phyloP scores from a whole-genome alignment of 2,329 filamentous ascomycete species.

The Scedosporium dehoogii region DNA sequence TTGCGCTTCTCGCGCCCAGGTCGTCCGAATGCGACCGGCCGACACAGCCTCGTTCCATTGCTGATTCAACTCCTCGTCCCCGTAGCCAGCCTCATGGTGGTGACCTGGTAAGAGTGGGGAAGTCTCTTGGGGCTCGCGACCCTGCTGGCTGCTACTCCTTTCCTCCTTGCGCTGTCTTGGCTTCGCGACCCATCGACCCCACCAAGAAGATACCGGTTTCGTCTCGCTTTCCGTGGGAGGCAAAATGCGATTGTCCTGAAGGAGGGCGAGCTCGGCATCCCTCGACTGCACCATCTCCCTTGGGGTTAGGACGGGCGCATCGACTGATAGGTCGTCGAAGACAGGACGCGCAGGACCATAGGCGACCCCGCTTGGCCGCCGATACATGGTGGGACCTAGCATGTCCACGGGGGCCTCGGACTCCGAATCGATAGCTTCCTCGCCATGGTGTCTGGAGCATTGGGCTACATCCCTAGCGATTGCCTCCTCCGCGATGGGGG shows the following conservation, averaged over 20 bases:
- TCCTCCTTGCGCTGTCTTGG: constrained; percentile 28
- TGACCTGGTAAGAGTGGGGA: constrained; percentile 25
- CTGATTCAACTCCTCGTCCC: constrained; percentile 51
- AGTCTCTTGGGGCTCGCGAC: constrained; percentile 19
- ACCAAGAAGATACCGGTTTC: constrained; percentile 18
- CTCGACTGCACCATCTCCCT: constrained; percentile 47
- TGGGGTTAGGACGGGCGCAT: constrained; percentile 39
- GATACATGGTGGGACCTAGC: constrained; percentile 49
- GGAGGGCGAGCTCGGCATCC: constrained; percentile 48
- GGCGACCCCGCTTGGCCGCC: constrained; percentile 66
- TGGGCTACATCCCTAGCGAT: constrained; percentile 58
- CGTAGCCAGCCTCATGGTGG: constrained; percentile 21
- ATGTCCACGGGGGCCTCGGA: constrained; percentile 20
- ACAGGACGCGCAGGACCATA: constrained; percentile 62
- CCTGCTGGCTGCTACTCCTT: constrained; percentile 22
- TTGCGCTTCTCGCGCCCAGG: constrained; percentile 83
- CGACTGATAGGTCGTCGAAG: constrained; percentile 46
- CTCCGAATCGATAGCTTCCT: constrained; percentile 21
- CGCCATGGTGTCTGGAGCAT: constrained; percentile 46
- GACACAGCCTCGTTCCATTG: constrained; percentile 82
- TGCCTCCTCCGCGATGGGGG: constrained; percentile 57
- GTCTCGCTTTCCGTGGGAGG: constrained; percentile 39
- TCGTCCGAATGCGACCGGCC: constrained; percentile 73
- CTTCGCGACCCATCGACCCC: constrained; percentile 38
- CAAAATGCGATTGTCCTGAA: constrained; percentile 56